These are phyloP conservation scores for Paecilomyces dactylethromorphus DNA, from an alignment of 2,329 filamentous ascomycete species.

Conservation along the genomic window DNA sequence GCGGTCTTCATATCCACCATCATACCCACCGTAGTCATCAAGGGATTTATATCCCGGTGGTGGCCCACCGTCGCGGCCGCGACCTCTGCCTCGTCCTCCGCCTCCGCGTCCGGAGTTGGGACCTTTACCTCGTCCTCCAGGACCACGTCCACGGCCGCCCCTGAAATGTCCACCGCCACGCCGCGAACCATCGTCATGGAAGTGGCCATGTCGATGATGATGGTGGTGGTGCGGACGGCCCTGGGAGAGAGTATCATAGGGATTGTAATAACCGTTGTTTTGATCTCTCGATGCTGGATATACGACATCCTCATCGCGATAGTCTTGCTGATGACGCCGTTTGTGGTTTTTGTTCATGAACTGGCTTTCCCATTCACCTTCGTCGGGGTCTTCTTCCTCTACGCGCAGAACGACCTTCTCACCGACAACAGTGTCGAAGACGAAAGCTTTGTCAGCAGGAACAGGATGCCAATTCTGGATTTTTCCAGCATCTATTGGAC, in stretches of 20 bases:
- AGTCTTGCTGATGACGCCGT: conserved; percentile 50
- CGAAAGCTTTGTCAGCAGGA: conserved; percentile 60
- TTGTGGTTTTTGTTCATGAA: conserved; percentile 56
- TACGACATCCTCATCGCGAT: conserved; percentile 47
- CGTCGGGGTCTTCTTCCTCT: conserved; percentile 60
- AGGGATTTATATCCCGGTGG: conserved; percentile 58
- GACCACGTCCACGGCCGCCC: conserved; percentile 30
- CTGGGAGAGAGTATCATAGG: conserved; percentile 12
- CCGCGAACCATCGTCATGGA: conserved; percentile 39
- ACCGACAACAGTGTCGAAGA: conserved; percentile 76
- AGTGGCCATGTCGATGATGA: conserved; percentile 24
- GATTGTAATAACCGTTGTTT: conserved; percentile 18
- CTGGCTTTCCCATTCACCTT: conserved; percentile 58
- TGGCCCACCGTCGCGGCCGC: conserved; percentile 43
- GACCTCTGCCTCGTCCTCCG: conserved; percentile 39
- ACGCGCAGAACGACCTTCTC: conserved; percentile 81
- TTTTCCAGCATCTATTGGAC: conserved; percentile 70
- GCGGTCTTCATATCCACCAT: conserved; percentile 24
- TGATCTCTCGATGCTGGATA: conserved; percentile 26
- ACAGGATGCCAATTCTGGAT: conserved; percentile 82
- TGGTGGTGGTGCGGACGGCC: conserved; percentile 13
- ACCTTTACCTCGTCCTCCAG: conserved; percentile 31
- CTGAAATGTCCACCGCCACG: conserved; percentile 21
- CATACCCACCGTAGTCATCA: conserved; percentile 48
- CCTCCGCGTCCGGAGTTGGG: conserved; percentile 32